A percentile compares a stretch with the other conserved stretches of the same genome.
phyloP scores from a whole-genome alignment of 495 filamentous ascomycete species.

The Penicillium crystallinum region DNA sequence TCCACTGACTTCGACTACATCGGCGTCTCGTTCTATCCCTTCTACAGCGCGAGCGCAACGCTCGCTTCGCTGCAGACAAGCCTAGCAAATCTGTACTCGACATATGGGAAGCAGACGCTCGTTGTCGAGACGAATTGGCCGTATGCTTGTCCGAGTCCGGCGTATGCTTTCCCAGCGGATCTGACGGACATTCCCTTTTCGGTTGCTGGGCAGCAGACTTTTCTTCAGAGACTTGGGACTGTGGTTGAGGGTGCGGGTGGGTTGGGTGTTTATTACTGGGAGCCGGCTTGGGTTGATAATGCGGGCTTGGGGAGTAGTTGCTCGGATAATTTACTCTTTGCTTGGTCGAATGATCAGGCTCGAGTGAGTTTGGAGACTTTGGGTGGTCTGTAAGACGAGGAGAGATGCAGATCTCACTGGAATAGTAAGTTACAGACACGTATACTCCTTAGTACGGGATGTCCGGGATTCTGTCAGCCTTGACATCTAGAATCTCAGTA shows the following conservation, averaged over 20 bases:
- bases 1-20: constrained; percentile 61
- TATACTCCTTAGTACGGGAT: too few relatives aligned
- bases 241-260: constrained; percentile 47
- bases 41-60: constrained; percentile 52
- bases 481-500: too few relatives aligned
- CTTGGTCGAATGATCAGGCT: constrained; percentile 23
- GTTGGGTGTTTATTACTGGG: constrained; percentile 64
- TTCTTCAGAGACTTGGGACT: constrained; percentile 49
- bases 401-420: too few relatives aligned
- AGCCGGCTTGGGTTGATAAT: constrained; percentile 65
- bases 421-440: too few relatives aligned
- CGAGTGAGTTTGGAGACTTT: constrained; percentile 31
- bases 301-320: constrained; percentile 53
- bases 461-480: too few relatives aligned
- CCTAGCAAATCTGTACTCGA: constrained; percentile 52
- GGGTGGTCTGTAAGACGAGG: constrained; percentile 23
- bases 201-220: constrained; percentile 54
- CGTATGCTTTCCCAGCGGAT: constrained; percentile 54
- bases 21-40: constrained; percentile 68
- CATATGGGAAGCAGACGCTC: constrained; percentile 55
- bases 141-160: constrained; percentile 50
- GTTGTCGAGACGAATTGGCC: constrained; percentile 69
- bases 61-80: constrained; percentile 50
- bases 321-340: constrained; percentile 44
- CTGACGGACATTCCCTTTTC: constrained; percentile 53